These are phyloP conservation scores for Melocanna baccifera DNA, from an alignment of 176 grass and related monocot genomes.

Conservation along the genomic window DNA sequence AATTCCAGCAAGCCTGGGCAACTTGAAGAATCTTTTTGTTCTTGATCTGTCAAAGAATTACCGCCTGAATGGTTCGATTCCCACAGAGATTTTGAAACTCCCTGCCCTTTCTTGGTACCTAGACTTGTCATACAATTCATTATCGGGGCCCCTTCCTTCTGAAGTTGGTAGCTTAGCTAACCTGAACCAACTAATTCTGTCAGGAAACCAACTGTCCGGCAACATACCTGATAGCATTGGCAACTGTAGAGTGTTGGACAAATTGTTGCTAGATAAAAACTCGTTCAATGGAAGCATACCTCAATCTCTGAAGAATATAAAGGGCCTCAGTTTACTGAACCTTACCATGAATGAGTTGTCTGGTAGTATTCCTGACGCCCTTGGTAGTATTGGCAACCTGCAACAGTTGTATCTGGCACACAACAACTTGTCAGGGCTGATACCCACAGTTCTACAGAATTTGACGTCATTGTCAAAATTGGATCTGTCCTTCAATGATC, in stretches of 20 bases:
- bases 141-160: conserved; percentile 4
- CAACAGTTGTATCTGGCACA: conserved; percentile 13
- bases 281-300: conserved; percentile 38
- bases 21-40: background rate
- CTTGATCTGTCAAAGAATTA: background rate
- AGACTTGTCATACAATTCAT: background rate
- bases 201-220: conserved; percentile 27
- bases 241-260: conserved; percentile 1
- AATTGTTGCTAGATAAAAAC: conserved; percentile 26
- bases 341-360: conserved; percentile 33
- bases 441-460: conserved; percentile 22
- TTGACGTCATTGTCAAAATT: conserved; percentile 1
- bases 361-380: conserved; percentile 15
- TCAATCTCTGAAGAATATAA: conserved; percentile 10
- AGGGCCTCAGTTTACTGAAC: conserved; percentile 21
- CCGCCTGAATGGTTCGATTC: background rate
- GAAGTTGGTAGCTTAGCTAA: background rate
- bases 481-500: conserved; percentile 45
- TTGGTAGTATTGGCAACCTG: background rate
- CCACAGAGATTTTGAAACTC: background rate
- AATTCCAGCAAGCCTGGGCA: conserved; percentile 17
- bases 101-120: background rate
- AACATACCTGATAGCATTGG: conserved; percentile 27
- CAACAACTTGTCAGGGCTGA: conserved; percentile 30
- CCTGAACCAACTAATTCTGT: conserved; percentile 18